phyloP scores from a whole-genome alignment of 305 asterid genomes.

The Solanum chacoense region DNA sequence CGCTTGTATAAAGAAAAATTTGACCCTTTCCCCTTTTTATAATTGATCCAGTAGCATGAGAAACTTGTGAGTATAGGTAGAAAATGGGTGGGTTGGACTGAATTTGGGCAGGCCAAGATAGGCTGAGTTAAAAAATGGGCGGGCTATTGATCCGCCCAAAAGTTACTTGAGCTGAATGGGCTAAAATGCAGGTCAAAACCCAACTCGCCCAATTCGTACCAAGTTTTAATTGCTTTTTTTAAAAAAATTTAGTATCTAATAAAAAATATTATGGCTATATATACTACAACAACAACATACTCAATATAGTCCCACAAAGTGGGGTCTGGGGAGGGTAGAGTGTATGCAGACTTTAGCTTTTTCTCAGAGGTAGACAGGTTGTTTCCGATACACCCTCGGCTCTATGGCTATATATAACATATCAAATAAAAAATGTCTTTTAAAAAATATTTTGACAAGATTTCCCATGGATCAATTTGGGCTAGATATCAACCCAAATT shows the following conservation, averaged over 20 bases:
- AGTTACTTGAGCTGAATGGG: neutral
- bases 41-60: neutral
- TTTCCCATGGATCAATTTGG: neutral
- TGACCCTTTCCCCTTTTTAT: neutral
- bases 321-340: neutral
- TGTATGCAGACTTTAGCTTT: neutral
- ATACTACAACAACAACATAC: neutral
- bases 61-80: neutral
- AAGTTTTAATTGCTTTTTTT: neutral
- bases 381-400: neutral
- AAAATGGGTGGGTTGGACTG: neutral
- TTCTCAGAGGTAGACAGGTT: neutral
- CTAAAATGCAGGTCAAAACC: neutral
- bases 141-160: neutral
- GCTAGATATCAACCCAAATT: neutral
- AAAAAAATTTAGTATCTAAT: neutral
- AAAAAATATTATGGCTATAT: neutral
- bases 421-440: neutral
- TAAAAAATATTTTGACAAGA: neutral
- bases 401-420: neutral
- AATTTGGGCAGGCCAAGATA: neutral
- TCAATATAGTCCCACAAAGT: neutral
- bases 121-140: neutral
- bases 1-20: neutral
- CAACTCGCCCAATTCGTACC: neutral